A percentile compares a stretch with the other conserved stretches of the same genome.
Evolutionary conservation across 306 rosid species (phyloP).

Genomic region (Vicia sativa): DNA sequence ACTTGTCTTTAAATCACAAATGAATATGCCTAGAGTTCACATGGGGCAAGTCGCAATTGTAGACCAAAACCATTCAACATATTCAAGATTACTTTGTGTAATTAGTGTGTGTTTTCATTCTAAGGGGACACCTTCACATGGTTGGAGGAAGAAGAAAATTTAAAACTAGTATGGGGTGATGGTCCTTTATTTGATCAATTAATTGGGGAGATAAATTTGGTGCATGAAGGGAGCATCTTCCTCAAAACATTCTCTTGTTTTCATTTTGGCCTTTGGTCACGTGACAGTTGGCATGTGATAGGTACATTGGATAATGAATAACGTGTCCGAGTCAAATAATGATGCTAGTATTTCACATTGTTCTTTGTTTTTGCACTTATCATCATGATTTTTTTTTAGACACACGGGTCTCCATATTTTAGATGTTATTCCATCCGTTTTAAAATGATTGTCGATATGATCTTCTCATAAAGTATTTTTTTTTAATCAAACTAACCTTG

Average conservation of each 20-base stretch:
- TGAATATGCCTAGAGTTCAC: constrained; percentile 39
- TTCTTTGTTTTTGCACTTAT: too few relatives aligned
- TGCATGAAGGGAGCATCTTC: constrained; percentile 30
- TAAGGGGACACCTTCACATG: constrained; percentile 63
- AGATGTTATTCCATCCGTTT: too few relatives aligned
- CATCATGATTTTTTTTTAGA: too few relatives aligned
- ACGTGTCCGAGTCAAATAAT: constrained; percentile 3
- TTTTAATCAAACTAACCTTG: too few relatives aligned
- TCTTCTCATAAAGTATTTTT: too few relatives aligned
- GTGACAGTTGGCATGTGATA: constrained; percentile 36
- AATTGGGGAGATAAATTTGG: constrained; percentile 25
- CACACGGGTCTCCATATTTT: too few relatives aligned
- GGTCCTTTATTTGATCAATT: constrained; percentile 33
- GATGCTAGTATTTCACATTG: too few relatives aligned
- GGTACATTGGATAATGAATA: constrained; percentile 17
- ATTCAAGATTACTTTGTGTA: constrained; percentile 31
- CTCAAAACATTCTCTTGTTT: constrained; percentile 51
- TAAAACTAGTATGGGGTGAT: constrained; percentile 33
- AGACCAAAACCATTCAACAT: constrained; percentile 55
- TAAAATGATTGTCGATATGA: too few relatives aligned
- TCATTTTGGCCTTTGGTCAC: constrained; percentile 8
- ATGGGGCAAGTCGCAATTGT: constrained; percentile 45
- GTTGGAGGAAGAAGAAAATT: constrained; percentile 35
- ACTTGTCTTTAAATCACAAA: constrained; percentile 38
- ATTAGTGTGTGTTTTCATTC: constrained; percentile 47